Percentiles rank a stretch among this genome's conserved stretches.
These are phyloP conservation scores for Exophiala lecanii-corni DNA, from an alignment of 2,329 filamentous ascomycete genomes.

Conservation along the genomic window DNA sequence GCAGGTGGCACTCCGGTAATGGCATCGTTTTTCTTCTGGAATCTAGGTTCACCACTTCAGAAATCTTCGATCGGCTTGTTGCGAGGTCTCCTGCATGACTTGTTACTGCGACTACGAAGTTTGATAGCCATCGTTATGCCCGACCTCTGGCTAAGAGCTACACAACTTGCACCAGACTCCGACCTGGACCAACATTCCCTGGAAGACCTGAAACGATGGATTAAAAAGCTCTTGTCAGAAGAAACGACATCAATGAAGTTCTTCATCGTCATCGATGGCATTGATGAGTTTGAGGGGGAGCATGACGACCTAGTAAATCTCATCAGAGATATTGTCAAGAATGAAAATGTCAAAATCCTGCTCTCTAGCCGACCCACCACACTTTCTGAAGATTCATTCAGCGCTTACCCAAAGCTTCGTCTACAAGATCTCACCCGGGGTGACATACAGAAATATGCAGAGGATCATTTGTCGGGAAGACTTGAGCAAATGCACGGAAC, in stretches of 20 bases:
- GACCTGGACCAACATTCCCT: no score
- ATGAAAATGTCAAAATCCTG: slow-evolving; percentile 1
- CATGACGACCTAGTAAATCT: slow-evolving; percentile 2
- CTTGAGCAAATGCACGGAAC: neutral
- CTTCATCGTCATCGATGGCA: slow-evolving; percentile 11
- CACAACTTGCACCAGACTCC: neutral
- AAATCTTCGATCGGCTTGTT: slow-evolving; percentile 7
- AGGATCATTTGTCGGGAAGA: neutral
- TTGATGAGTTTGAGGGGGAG: slow-evolving; percentile 10
- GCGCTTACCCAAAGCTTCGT: neutral
- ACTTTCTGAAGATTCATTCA: neutral
- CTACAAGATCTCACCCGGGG: slow-evolving; percentile 5
- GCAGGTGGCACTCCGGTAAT: neutral
- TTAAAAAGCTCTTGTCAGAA: neutral
- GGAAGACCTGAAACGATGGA: no score
- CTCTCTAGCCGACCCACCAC: slow-evolving; percentile 2
- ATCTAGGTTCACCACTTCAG: slow-evolving; percentile 3
- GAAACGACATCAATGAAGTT: neutral
- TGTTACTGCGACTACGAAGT: no score
- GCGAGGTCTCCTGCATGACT: slow-evolving; percentile 6
- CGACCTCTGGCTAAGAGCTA: no score
- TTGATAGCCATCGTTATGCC: no score
- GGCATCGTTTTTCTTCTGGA: slow-evolving; percentile 5
- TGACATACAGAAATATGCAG: slow-evolving; percentile 5
- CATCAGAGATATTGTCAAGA: neutral